Conservation (phyloP, 2,329 filamentous ascomycete species). For the Verticillium klebahnii region DNA sequence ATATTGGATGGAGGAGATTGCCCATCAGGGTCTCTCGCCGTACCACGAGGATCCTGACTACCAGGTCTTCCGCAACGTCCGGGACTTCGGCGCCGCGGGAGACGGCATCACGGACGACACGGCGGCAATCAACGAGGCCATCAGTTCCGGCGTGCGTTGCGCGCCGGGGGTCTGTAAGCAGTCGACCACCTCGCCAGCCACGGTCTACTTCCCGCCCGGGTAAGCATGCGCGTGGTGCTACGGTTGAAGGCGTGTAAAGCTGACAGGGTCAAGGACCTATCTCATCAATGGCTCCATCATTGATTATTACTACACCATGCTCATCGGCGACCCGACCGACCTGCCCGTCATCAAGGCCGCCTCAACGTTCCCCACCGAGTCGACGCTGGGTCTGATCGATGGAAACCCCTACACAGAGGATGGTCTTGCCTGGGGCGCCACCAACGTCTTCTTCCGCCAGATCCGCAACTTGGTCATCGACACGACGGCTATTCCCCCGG, state of each 20-base stretch:
- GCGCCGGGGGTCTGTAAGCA: conserved; percentile 23
- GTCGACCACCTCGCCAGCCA: conserved; percentile 34
- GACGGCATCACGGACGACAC: conserved; percentile 32
- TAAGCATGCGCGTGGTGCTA: conserved; percentile 10
- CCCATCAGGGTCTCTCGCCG: conserved; percentile 40
- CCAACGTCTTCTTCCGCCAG: conserved; percentile 57
- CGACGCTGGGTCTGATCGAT: conserved; percentile 41
- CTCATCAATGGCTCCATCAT: conserved; percentile 65
- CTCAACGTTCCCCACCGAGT: conserved; percentile 34
- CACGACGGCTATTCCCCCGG: conserved; percentile 42
- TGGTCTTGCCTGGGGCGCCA: conserved; percentile 44
- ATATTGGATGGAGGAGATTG: conserved; percentile 39
- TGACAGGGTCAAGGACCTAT: conserved; percentile 48
- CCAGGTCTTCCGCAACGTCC: conserved; percentile 43
- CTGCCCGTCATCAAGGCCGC: conserved; percentile 52
- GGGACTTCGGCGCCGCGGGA: conserved; percentile 35
- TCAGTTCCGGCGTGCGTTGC: conserved; percentile 35
- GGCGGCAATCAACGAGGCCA: conserved; percentile 28
- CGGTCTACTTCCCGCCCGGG: conserved; percentile 33
- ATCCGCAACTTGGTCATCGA: conserved; percentile 55
- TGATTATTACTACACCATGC: conserved; percentile 74
- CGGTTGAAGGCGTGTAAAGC: background rate
- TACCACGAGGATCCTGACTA: conserved; percentile 39
- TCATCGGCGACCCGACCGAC: conserved; percentile 64
- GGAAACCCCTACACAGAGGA: conserved; percentile 38